A percentile compares a stretch with the other conserved stretches of the same genome.
phyloP scores from a whole-genome alignment of 495 filamentous ascomycete genomes.

The Lophium mytilinum region DNA sequence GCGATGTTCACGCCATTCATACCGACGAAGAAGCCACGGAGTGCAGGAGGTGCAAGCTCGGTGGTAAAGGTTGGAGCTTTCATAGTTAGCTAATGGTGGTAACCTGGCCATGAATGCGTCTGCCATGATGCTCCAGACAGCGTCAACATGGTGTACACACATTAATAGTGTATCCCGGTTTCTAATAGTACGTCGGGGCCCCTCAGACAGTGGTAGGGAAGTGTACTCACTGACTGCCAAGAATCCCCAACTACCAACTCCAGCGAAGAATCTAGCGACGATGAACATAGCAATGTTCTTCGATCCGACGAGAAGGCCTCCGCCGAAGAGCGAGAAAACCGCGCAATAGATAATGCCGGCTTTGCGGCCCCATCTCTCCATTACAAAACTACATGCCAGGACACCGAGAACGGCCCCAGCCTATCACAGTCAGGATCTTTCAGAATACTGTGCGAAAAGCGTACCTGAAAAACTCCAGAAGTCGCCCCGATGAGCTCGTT shows the following conservation, averaged over 20 bases:
- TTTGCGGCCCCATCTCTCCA: constrained; percentile 21
- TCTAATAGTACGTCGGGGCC: too few species aligned
- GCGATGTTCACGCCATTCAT: constrained; percentile 25
- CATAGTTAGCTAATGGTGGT: not conserved
- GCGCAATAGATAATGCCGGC: constrained; percentile 17
- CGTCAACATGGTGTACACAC: too few species aligned
- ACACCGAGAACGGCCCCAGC: constrained; percentile 19
- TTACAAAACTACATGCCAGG: constrained; percentile 10
- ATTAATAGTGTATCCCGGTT: too few species aligned
- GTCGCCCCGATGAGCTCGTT: constrained; percentile 16
- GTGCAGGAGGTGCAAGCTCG: constrained; percentile 18
- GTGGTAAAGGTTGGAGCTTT: constrained; percentile 14
- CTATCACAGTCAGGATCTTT: constrained; percentile 2
- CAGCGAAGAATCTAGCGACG: constrained; percentile 16
- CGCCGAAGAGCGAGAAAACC: constrained; percentile 15
- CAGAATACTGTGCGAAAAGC: not conserved
- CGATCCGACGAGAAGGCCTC: constrained; percentile 14
- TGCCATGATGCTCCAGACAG: too few species aligned
- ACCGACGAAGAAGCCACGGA: constrained; percentile 23
- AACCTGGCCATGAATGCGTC: too few species aligned
- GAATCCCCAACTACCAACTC: constrained; percentile 19
- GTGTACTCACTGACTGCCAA: constrained; percentile 16
- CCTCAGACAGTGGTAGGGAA: not conserved
- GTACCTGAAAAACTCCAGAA: constrained; percentile 19
- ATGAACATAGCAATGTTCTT: constrained; percentile 20